A percentile compares a stretch with the other conserved stretches of the same genome.
These are phyloP conservation scores for Artemisia annua DNA, from an alignment of 129 eudicot species.

Conservation along the genomic window DNA sequence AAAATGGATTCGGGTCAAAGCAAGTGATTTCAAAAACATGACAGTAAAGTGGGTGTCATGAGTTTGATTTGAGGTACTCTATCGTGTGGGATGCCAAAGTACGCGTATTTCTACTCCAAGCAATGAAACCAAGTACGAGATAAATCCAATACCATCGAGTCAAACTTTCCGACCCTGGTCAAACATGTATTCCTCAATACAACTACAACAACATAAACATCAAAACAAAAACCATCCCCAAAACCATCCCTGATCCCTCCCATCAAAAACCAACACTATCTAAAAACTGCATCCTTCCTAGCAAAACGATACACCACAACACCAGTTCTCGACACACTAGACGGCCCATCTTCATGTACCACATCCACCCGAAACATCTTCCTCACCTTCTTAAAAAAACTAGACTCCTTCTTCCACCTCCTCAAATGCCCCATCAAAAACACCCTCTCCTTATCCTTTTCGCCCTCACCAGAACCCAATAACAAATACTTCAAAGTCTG, in stretches of 20 bases:
- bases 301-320: slow-evolving; percentile 67
- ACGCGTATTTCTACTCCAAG: no score
- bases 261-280: slow-evolving; percentile 8
- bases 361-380: slow-evolving; percentile 61
- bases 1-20: no score
- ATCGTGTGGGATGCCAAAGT: no score
- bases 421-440: slow-evolving; percentile 89
- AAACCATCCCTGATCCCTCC: not conserved
- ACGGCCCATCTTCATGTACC: slow-evolving; percentile 61
- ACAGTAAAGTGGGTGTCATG: no score
- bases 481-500: slow-evolving; percentile 63
- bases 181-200: not conserved
- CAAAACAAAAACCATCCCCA: not conserved
- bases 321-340: slow-evolving; percentile 61
- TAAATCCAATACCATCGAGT: no score
- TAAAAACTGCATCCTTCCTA: slow-evolving; percentile 35
- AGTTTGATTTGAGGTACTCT: no score
- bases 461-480: slow-evolving; percentile 30
- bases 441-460: slow-evolving; percentile 34
- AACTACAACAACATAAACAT: not conserved
- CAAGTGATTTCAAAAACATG: no score
- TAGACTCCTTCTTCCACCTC: slow-evolving; percentile 93
- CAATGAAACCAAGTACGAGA: no score
- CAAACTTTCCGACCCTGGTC: no score
- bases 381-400: slow-evolving; percentile 68